phyloP scores from a whole-genome alignment of 202 grass and related monocot species.

The Brachypodium distachyon region DNA sequence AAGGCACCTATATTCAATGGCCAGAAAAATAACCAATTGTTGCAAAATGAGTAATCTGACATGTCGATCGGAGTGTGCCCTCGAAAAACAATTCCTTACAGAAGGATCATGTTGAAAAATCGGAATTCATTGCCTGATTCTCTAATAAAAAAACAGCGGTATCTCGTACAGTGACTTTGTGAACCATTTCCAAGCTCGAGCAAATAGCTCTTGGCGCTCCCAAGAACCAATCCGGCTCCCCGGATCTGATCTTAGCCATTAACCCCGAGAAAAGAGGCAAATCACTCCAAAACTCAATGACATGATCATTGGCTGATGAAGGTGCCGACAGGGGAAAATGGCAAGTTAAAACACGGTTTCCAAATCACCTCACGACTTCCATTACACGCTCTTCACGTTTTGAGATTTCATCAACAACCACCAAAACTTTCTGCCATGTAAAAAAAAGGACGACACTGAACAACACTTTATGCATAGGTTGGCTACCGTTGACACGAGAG shows the following conservation, averaged over 20 bases:
- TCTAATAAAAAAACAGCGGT: not conserved
- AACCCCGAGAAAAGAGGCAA: not conserved
- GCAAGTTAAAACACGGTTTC: not conserved
- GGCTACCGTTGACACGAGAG: not conserved
- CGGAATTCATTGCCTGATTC: not conserved
- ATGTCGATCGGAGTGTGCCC: too few relatives aligned
- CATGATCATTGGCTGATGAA: not conserved
- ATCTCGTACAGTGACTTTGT: not conserved
- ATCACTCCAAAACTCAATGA: not conserved
- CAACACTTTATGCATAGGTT: not conserved
- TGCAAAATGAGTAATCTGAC: too few relatives aligned
- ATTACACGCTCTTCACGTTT: not conserved
- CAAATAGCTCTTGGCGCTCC: not conserved
- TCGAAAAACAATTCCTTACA: too few relatives aligned
- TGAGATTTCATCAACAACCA: not conserved
- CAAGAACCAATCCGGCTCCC: conserved; percentile 4
- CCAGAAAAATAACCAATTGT: too few relatives aligned
- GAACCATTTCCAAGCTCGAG: not conserved
- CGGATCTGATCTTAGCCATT: not conserved
- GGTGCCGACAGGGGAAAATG: not conserved
- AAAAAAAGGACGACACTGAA: not conserved
- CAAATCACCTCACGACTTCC: not conserved
- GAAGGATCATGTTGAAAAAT: not conserved
- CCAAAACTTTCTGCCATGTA: not conserved
- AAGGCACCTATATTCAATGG: too few relatives aligned